Conservation (phyloP, 1,284 basidiomycete genomes). For the Leucoagaricus sp. region DNA sequence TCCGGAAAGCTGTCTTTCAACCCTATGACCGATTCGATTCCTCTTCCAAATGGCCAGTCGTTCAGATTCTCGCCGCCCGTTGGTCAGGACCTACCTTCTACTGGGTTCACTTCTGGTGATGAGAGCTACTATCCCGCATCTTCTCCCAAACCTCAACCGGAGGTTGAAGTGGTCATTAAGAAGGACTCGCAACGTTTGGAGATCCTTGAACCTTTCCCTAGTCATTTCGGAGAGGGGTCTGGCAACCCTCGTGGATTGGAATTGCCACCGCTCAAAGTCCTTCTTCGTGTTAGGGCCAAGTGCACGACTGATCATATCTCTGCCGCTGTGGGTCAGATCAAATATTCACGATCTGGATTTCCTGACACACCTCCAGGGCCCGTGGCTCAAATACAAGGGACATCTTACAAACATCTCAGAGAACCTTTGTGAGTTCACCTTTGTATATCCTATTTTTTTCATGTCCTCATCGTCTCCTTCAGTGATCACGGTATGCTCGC, state of each 20-base stretch:
- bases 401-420: slow-evolving; percentile 97
- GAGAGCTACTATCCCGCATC: slow-evolving; percentile 79
- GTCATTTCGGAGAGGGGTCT: slow-evolving; percentile 64
- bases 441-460: neutral
- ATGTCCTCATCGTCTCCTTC: slow-evolving; percentile 3
- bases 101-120: slow-evolving; percentile 86
- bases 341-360: neutral
- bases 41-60: slow-evolving; percentile 68
- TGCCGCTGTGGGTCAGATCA: slow-evolving; percentile 67
- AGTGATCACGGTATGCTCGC: slow-evolving; percentile 43
- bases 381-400: slow-evolving; percentile 98
- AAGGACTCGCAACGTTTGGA: slow-evolving; percentile 87
- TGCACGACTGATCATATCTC: slow-evolving; percentile 99
- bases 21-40: slow-evolving; percentile 83
- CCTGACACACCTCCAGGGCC: slow-evolving; percentile 54
- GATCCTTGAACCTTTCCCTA: slow-evolving; percentile 83
- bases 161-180: slow-evolving; percentile 79
- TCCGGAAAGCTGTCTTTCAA: slow-evolving; percentile 96
- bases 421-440: slow-evolving; percentile 74
- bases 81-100: slow-evolving; percentile 83
- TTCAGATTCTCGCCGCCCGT: slow-evolving; percentile 90
- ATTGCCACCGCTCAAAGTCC: slow-evolving; percentile 78
- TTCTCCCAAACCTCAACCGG: slow-evolving; percentile 74
- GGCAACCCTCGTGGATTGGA: slow-evolving; percentile 66
- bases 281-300: slow-evolving; percentile 94